Conservation (phyloP, 352 stramenopile genomes). For the Phytophthora sp. region DNA sequence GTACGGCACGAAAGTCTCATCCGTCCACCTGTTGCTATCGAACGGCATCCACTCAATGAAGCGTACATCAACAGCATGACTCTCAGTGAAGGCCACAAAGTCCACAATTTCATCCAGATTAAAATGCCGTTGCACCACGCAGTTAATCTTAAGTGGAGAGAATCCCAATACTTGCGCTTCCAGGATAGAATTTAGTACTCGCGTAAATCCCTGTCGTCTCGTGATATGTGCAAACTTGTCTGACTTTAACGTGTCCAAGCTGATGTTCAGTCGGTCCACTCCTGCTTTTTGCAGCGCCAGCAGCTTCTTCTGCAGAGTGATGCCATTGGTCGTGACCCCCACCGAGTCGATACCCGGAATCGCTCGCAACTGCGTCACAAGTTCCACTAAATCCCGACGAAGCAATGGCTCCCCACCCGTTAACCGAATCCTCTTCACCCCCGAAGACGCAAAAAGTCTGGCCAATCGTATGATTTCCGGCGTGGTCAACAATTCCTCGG, state of each 20-base stretch:
- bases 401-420: constrained; percentile 95
- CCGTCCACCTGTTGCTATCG: constrained; percentile 96
- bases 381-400: constrained; percentile 57
- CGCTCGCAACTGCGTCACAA: constrained; percentile 54
- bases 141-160: constrained; percentile 96
- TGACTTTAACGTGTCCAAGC: constrained; percentile 94
- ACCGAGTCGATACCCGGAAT: constrained; percentile 84
- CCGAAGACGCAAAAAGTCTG: constrained; percentile 87
- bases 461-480: constrained; percentile 93
- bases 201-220: constrained; percentile 86
- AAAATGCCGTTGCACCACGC: constrained; percentile 95
- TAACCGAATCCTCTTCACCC: constrained; percentile 94
- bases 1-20: constrained; percentile 93
- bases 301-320: constrained; percentile 90
- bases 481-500: constrained; percentile 81
- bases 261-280: constrained; percentile 94
- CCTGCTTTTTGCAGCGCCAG: constrained; percentile 79
- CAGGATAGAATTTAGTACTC: constrained; percentile 88
- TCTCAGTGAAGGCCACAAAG: constrained; percentile 93
- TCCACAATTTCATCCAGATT: constrained; percentile 95
- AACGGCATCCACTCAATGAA: constrained; percentile 99
- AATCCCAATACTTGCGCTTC: constrained; percentile 63
- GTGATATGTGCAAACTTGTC: constrained; percentile 95
- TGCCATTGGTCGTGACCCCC: constrained; percentile 97
- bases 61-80: constrained; percentile 91